Evolutionary conservation across 495 filamentous ascomycete species (phyloP).

Genomic region (Lophiostoma macrostomum): DNA sequence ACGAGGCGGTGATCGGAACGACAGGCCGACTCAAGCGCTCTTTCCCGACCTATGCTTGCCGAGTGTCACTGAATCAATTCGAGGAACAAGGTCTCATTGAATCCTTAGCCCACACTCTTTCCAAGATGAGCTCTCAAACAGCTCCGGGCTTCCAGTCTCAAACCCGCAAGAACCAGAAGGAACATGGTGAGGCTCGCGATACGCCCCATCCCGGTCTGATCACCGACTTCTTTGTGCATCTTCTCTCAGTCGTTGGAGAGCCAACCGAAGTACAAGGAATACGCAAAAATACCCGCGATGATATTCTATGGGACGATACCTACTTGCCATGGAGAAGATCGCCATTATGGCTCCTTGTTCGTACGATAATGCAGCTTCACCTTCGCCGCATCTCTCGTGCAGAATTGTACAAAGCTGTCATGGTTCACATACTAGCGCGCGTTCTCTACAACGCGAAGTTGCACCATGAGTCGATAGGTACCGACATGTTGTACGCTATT

Average conservation of each 20-base stretch:
- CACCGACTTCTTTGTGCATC: slow-evolving; percentile 52
- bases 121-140: slow-evolving; percentile 45
- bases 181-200: slow-evolving; percentile 51
- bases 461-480: background rate
- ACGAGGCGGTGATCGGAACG: slow-evolving; percentile 46
- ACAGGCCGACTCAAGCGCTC: slow-evolving; percentile 51
- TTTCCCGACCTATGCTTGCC: slow-evolving; percentile 54
- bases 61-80: slow-evolving; percentile 39
- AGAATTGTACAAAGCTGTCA: slow-evolving; percentile 54
- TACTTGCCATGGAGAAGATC: slow-evolving; percentile 55
- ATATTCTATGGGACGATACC: slow-evolving; percentile 51
- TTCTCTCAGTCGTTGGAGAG: slow-evolving; percentile 48
- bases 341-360: slow-evolving; percentile 57
- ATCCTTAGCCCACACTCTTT: slow-evolving; percentile 44
- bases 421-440: slow-evolving; percentile 49
- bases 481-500: slow-evolving; percentile 16
- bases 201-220: slow-evolving; percentile 54
- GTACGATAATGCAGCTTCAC: slow-evolving; percentile 51
- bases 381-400: slow-evolving; percentile 11
- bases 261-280: slow-evolving; percentile 39
- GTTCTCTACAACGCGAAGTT: slow-evolving; percentile 45
- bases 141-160: slow-evolving; percentile 42
- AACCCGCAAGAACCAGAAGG: slow-evolving; percentile 42
- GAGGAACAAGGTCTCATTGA: slow-evolving; percentile 40
- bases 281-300: slow-evolving; percentile 60